Percentiles rank a stretch among this genome's conserved stretches.
Evolutionary conservation across 140 eudicot genomes (phyloP).

Genomic region (Ambrosia hybrid): DNA sequence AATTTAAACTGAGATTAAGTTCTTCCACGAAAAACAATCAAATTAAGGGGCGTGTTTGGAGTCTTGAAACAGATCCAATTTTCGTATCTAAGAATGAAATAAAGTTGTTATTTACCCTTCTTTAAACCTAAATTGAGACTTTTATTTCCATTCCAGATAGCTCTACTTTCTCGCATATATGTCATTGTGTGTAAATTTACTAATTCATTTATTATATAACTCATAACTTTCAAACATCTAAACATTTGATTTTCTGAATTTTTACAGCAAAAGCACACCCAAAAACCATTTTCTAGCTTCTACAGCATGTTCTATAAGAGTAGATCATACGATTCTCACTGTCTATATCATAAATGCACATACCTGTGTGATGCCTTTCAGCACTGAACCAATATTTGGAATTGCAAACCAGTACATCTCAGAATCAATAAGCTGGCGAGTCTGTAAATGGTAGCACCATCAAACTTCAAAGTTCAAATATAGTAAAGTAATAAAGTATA

Average conservation of each 20-base stretch:
- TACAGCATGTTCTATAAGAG: too few species aligned
- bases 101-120: not conserved
- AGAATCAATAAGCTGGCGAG: conserved; percentile 92
- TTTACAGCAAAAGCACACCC: not conserved
- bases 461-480: not conserved
- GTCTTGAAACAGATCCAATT: not conserved
- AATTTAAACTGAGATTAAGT: too few species aligned
- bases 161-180: too few species aligned
- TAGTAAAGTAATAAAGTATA: too few species aligned
- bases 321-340: not conserved
- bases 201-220: too few species aligned
- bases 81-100: not conserved
- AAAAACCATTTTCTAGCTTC: conserved; percentile 1
- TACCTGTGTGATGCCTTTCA: conserved; percentile 89
- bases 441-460: conserved; percentile 45
- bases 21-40: not conserved
- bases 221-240: too few species aligned
- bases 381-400: conserved; percentile 75
- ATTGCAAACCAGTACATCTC: conserved; percentile 96
- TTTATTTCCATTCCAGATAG: not conserved
- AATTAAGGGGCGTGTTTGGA: not conserved
- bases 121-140: not conserved
- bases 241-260: not conserved
- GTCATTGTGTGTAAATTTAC: too few species aligned
- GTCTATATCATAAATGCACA: conserved; percentile 1